Base-by-base conservation (phyloP, 2,329 filamentous ascomycete genomes). In the Sphaerulina vaccinii region DNA sequence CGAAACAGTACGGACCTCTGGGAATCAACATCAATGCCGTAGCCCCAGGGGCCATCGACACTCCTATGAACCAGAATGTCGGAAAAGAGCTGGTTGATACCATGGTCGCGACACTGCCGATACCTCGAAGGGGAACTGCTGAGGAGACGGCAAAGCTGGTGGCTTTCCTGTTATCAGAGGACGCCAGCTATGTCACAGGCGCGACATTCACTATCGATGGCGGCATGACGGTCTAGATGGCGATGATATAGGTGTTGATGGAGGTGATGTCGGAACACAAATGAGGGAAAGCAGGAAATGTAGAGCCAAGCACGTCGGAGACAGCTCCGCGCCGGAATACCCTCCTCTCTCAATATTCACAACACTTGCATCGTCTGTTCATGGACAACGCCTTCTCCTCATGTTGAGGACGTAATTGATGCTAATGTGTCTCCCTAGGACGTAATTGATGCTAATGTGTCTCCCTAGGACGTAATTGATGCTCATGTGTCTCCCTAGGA, bases 191-290 rank as follows among this genome's bases (percentile, higher is more conserved):
- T 60, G 73, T 76, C 1, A 79, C 76, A 1, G 75, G 76, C 0
- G 66, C 70, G 8, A 68, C 73, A 3, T 68, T 74, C 40, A 71
- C 65, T 45, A 72, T 78, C 18, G 76, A 79, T 62, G 76, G 76
- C 3, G 75, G 62, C 2, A 48, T 38, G 37, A 40, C 35, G 11
- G 16, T 37, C 3, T 37, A 19, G 35, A 9, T 37, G 35, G 2
- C 16, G 35, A 37, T 16, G 15, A 8, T 37, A 5, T 6, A 5
- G 35, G 15, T 37, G 35, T 15, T 4, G 3, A 19, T 37, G 35
- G 35, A 16, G 35, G 16, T 37, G 35, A 4, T 37, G 35, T 37
- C 13, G 27, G n/a, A n/a, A n/a, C n/a, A n/a, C n/a, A n/a, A n/a
- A n/a, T n/a, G n/a, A n/a, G n/a, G n/a, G n/a, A n/a, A n/a, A n/a